Percentiles rank a stretch among this genome's conserved stretches.
Conservation (phyloP, 768 basidiomycete species). For the Lactarius psammicola region DNA sequence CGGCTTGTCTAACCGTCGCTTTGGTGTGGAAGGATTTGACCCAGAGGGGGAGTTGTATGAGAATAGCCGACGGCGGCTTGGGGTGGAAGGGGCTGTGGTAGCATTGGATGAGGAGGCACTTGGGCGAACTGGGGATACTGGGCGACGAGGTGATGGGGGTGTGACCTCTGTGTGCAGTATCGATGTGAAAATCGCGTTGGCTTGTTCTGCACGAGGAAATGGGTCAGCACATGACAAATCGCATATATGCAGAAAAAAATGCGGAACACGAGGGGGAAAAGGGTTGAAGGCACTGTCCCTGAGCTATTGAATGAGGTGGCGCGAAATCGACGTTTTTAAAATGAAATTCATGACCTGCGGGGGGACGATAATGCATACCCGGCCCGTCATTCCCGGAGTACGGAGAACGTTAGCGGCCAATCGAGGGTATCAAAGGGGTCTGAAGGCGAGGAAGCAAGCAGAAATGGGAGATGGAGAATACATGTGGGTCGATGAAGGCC, state of each 20-base stretch:
- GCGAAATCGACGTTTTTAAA: not conserved
- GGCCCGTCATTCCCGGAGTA: constrained; percentile 17
- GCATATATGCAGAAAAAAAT: constrained; percentile 27
- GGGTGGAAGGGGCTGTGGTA: constrained; percentile 41
- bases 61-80: constrained; percentile 60
- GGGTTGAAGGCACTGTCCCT: not conserved
- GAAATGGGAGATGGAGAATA: not conserved
- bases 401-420: not conserved
- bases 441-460: not conserved
- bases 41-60: constrained; percentile 60
- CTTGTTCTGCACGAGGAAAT: constrained; percentile 57
- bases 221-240: constrained; percentile 27
- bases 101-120: constrained; percentile 32
- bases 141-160: constrained; percentile 60
- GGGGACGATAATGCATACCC: not conserved
- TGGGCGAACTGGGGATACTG: constrained; percentile 52
- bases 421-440: not conserved
- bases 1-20: constrained; percentile 71
- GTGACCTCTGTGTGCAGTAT: constrained; percentile 78
- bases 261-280: not conserved
- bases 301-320: not conserved
- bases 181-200: constrained; percentile 76
- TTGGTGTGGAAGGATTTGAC: constrained; percentile 54
- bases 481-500: not conserved
- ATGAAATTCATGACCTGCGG: not conserved